Base-by-base conservation (phyloP, 2,329 filamentous ascomycete species). In the Gnomoniopsis smithogilvyi region DNA sequence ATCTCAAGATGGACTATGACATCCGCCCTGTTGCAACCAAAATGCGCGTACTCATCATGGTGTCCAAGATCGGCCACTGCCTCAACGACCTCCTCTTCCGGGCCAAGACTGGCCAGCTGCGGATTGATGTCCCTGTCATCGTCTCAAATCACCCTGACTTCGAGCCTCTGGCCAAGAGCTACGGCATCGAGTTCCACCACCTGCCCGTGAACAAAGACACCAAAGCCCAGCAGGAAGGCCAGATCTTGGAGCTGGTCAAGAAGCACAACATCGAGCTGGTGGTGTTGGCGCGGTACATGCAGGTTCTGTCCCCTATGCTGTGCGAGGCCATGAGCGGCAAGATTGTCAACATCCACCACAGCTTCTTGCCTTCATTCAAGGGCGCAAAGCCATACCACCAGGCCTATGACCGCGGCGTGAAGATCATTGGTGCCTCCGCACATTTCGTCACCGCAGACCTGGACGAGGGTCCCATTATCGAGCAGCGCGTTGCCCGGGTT, bases 341-440 rank as follows among this genome's bases (percentile, higher is more conserved):
- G 71, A 95, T 95, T 76, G 94, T 95, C 87, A 95, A 95, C 77
- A 94, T 95, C 74, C 91, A 95, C 77, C 91, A 95, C 77, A 89
- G 84, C 66, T 95, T 95, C 83, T 73, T 95, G 80, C 91, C 91
- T 0, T 88, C 83, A 11, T 95, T 95, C 84, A 95, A 95, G 81
- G 91, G 91, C 62, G 91, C 91, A 33, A 92, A 91, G 76, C 91
- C 91, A 3, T 95, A 95, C 75, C 91, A 94, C 74, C 91, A 95
- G 79, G 91, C 91, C 8, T 93, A 90, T 70, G 90, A 94, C 64
- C 84, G 90, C 30, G 91, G 91, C 61, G 91, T 95, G 65, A 95
- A 95, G 82, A 94, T 95, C 66, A 92, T 93, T 59, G 91, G 91
- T 60, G 91, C 91, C 24, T 92, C 90, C 2, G 91, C 91, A 6